These are phyloP conservation scores for Pleurotus giganteus DNA, from an alignment of 768 basidiomycete genomes.

Conservation along the genomic window DNA sequence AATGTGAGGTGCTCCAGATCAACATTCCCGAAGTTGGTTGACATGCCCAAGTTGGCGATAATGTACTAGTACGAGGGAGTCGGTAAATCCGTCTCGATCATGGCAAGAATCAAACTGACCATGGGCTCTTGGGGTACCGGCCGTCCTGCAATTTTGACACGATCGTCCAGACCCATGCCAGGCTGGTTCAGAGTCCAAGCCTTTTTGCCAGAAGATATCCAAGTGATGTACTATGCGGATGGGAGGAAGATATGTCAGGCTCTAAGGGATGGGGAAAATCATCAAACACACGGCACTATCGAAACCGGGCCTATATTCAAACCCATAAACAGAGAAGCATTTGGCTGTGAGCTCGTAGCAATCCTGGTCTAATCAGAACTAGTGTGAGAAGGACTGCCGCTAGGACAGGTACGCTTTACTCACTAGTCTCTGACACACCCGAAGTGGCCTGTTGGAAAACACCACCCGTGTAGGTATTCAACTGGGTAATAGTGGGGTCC, in stretches of 20 bases:
- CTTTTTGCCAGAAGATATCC: conserved; percentile 61
- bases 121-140: conserved; percentile 84
- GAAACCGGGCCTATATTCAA: conserved; percentile 75
- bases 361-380: conserved; percentile 47
- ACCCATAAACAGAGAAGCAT: conserved; percentile 74
- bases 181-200: conserved; percentile 69
- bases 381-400: background rate
- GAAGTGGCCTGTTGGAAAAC: conserved; percentile 85
- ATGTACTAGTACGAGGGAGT: conserved; percentile 54
- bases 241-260: conserved; percentile 1
- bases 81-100: background rate
- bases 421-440: conserved; percentile 58
- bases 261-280: background rate
- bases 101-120: conserved; percentile 35
- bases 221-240: conserved; percentile 64
- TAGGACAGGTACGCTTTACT: conserved; percentile 14
- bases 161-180: conserved; percentile 56
- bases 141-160: conserved; percentile 61
- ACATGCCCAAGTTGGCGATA: conserved; percentile 84
- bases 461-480: conserved; percentile 75
- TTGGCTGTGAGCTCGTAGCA: conserved; percentile 59
- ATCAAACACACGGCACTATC: conserved; percentile 46
- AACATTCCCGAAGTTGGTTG: conserved; percentile 68
- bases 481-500: conserved; percentile 44
- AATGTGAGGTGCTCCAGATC: conserved; percentile 71